Evolutionary conservation across 2,329 filamentous ascomycete genomes (phyloP).

Genomic region (Zymoseptoria passerinii): DNA sequence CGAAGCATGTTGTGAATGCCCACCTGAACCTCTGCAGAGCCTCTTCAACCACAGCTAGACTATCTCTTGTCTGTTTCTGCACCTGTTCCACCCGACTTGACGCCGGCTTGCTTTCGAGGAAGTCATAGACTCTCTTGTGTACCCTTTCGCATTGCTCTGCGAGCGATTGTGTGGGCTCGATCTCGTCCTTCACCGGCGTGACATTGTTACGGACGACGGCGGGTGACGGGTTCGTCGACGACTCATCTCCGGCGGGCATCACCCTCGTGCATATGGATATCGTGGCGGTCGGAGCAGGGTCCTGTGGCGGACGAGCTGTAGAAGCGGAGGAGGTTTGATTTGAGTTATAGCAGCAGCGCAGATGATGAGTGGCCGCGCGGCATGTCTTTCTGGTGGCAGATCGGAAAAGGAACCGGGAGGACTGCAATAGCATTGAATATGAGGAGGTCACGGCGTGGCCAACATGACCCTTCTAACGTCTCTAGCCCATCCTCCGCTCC

Average conservation of each 20-base stretch:
- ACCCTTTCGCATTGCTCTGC: constrained; percentile 43
- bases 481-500: neutral
- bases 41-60: constrained; percentile 64
- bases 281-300: neutral
- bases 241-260: constrained; percentile 6
- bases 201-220: neutral
- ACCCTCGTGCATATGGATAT: neutral
- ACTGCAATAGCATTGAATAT: neutral
- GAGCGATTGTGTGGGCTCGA: constrained; percentile 20
- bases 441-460: neutral
- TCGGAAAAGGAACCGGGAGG: neutral
- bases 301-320: neutral
- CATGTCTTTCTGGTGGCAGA: neutral
- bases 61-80: constrained; percentile 65
- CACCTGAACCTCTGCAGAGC: constrained; percentile 70
- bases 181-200: neutral
- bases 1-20: constrained; percentile 25
- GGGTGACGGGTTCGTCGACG: constrained; percentile 1
- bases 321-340: neutral
- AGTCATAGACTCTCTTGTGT: constrained; percentile 53
- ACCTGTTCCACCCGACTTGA: constrained; percentile 53
- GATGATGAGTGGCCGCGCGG: neutral
- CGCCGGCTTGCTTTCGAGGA: constrained; percentile 53
- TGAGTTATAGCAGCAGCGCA: neutral
- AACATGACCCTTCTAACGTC: neutral